phyloP scores from a whole-genome alignment of 768 basidiomycete species.

The Boletus rex-veris region DNA sequence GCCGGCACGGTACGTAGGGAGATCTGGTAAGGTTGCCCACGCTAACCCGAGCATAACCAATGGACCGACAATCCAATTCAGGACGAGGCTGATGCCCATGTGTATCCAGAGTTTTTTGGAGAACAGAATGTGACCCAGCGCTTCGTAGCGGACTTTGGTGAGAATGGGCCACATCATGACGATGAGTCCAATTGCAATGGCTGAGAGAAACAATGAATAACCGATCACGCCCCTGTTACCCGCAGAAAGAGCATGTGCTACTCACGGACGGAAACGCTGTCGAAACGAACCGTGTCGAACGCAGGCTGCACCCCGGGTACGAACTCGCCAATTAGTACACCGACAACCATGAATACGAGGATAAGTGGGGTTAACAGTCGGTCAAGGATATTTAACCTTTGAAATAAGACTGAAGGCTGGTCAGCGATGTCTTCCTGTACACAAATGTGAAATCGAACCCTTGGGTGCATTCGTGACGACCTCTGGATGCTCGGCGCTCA shows the following conservation, averaged over 20 bases:
- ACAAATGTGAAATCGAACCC: constrained; percentile 3
- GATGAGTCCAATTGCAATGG: constrained; percentile 76
- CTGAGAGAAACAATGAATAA: constrained; percentile 33
- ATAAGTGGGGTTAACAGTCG: constrained; percentile 63
- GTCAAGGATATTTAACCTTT: constrained; percentile 49
- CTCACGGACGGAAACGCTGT: constrained; percentile 77
- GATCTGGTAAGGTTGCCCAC: constrained; percentile 82
- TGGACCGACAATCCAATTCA: constrained; percentile 83
- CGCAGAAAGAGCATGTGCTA: constrained; percentile 9
- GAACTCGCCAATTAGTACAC: constrained; percentile 71
- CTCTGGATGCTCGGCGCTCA: neutral
- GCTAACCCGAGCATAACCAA: constrained; percentile 82
- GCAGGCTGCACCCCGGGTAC: constrained; percentile 55
- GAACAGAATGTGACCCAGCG: constrained; percentile 53
- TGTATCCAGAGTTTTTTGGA: constrained; percentile 61
- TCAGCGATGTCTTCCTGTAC: neutral
- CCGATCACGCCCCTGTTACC: neutral
- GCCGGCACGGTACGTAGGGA: constrained; percentile 69
- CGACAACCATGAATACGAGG: constrained; percentile 69
- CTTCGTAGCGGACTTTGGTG: constrained; percentile 75
- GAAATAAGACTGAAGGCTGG: constrained; percentile 33
- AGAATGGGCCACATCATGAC: constrained; percentile 89
- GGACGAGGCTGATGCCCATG: constrained; percentile 57
- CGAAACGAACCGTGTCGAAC: constrained; percentile 59
- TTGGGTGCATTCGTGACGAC: neutral